Conservation (phyloP, 345 rosid genomes). For the Durio zibethinus region DNA sequence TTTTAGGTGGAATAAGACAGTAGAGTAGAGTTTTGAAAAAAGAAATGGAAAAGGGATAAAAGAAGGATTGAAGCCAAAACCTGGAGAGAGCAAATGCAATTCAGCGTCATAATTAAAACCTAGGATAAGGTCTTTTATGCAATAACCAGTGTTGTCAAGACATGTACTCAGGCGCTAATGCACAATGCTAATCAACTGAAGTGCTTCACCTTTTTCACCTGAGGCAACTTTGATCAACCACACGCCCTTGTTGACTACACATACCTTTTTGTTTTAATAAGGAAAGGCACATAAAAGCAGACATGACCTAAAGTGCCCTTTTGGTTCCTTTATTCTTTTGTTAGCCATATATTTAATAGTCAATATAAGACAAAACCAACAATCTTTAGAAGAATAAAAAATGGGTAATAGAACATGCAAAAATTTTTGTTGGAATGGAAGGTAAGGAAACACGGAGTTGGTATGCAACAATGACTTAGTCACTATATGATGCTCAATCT, state of each 20-base stretch:
- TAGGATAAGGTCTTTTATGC: background rate
- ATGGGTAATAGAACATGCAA: background rate
- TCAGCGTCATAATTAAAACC: background rate
- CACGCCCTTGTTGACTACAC: background rate
- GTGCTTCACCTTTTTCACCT: background rate
- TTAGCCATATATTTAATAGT: background rate
- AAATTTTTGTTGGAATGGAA: background rate
- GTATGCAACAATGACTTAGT: background rate
- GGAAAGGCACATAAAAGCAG: background rate
- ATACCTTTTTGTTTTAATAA: background rate
- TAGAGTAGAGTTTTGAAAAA: background rate
- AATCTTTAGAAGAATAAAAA: background rate
- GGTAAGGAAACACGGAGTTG: background rate
- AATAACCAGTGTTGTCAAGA: background rate
- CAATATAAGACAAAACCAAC: background rate
- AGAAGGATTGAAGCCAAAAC: background rate
- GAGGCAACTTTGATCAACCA: background rate
- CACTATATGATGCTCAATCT: background rate
- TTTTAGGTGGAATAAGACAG: background rate
- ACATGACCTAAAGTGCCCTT: background rate
- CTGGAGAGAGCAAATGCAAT: background rate
- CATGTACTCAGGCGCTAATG: background rate
- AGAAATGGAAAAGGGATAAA: background rate
- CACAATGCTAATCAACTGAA: background rate
- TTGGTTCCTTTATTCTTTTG: too few species aligned